These are phyloP conservation scores for Yarrowia porcina DNA, from an alignment of 805 yeast species.

Conservation along the genomic window DNA sequence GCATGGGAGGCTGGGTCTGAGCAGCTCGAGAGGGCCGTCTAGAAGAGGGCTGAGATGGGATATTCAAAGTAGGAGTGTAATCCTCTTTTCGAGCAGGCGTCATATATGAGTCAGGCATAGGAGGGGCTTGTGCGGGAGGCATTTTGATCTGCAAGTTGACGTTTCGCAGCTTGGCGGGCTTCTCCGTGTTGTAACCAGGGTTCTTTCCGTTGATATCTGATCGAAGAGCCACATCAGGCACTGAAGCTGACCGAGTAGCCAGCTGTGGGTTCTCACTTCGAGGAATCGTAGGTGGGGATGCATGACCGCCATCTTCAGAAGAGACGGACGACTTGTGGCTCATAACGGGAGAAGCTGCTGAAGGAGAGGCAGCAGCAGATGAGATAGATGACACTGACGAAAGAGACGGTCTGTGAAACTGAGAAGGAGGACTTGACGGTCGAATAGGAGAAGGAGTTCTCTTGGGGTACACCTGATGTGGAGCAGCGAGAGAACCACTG, in stretches of 20 bases:
- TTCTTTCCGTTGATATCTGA: constrained; percentile 1
- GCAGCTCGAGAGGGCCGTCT: constrained; percentile 17
- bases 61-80: neutral
- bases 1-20: constrained; percentile 21
- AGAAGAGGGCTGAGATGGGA: constrained; percentile 6
- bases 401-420: constrained; percentile 31
- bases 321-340: constrained; percentile 30
- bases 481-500: neutral
- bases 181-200: constrained; percentile 27
- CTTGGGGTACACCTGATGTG: constrained; percentile 28
- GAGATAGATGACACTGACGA: constrained; percentile 37
- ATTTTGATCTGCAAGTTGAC: constrained; percentile 14
- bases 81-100: constrained; percentile 7
- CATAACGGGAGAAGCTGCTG: constrained; percentile 24
- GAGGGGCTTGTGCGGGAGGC: constrained; percentile 22
- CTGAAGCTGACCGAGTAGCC: constrained; percentile 7
- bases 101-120: constrained; percentile 8
- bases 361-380: constrained; percentile 31
- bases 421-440: constrained; percentile 29
- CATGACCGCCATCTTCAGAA: constrained; percentile 30
- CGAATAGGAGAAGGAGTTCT: constrained; percentile 50
- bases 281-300: constrained; percentile 21
- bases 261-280: constrained; percentile 2
- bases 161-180: constrained; percentile 16
- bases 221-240: neutral